Percentiles rank a stretch among this genome's conserved stretches.
Conservation (phyloP, 169 alveolate species). For the Ichthyophthirius multifiliis region DNA sequence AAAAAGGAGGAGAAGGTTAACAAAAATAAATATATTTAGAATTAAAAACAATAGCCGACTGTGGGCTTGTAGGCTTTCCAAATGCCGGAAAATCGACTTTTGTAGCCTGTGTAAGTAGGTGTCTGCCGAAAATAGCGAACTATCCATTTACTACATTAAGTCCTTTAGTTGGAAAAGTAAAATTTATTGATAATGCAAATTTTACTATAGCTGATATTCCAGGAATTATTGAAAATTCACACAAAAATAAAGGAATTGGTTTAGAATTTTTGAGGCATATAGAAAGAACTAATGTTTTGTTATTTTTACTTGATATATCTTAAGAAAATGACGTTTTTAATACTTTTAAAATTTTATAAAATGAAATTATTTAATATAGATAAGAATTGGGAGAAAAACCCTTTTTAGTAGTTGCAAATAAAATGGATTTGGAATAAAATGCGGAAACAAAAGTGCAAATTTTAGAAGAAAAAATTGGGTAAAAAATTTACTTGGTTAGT, state of each 20-base stretch:
- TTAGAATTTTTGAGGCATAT: constrained; percentile 87
- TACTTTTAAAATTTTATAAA: constrained; percentile 24
- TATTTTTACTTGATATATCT: constrained; percentile 32
- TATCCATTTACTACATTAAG: constrained; percentile 87
- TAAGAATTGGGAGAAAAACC: constrained; percentile 40
- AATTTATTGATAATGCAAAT: constrained; percentile 63
- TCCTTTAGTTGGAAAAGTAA: constrained; percentile 75
- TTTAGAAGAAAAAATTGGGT: not conserved
- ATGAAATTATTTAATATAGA: constrained; percentile 35
- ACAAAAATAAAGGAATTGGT: constrained; percentile 88
- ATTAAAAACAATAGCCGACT: constrained; percentile 81
- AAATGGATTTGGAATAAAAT: constrained; percentile 47
- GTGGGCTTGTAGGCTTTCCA: constrained; percentile 91
- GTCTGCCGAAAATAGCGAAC: constrained; percentile 85
- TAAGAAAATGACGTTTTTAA: constrained; percentile 3
- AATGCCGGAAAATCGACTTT: constrained; percentile 88
- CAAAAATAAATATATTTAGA: constrained; percentile 35
- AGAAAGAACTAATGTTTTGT: constrained; percentile 80
- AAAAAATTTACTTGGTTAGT: constrained; percentile 13
- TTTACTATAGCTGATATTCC: constrained; percentile 90
- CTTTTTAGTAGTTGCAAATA: constrained; percentile 46
- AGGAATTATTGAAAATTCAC: constrained; percentile 91
- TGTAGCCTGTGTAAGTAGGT: constrained; percentile 61
- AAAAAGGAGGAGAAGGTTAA: constrained; percentile 73
- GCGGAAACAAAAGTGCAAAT: not conserved